Evolutionary conservation across 495 filamentous ascomycete genomes (phyloP).

Genomic region (Trichoderma virens): DNA sequence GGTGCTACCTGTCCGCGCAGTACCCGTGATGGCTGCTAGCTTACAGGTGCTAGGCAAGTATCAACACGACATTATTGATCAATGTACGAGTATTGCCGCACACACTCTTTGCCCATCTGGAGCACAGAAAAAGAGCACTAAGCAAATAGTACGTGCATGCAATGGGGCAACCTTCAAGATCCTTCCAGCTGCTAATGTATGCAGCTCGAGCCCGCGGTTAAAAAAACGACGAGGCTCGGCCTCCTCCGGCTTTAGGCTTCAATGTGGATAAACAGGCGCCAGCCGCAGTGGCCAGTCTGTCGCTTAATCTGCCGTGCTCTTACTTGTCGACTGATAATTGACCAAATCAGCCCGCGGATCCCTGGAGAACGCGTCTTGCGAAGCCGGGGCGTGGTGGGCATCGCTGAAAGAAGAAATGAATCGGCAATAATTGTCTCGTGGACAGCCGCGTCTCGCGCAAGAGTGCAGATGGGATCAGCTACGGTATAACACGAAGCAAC

Average conservation of each 20-base stretch:
- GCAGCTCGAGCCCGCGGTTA: conserved; percentile 5
- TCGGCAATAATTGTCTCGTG: neutral
- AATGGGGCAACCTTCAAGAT: neutral
- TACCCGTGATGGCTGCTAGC: too few relatives aligned
- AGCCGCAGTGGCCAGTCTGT: neutral
- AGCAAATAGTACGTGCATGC: neutral
- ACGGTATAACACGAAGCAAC: neutral
- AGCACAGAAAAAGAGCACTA: too few relatives aligned
- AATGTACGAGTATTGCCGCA: too few relatives aligned
- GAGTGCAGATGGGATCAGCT: neutral
- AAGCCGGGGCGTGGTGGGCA: neutral
- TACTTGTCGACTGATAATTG: conserved; percentile 3
- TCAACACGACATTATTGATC: too few relatives aligned
- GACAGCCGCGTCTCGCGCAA: conserved; percentile 4
- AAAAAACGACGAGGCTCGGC: neutral
- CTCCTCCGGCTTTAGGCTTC: neutral
- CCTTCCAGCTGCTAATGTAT: neutral
- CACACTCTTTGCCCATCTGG: too few relatives aligned
- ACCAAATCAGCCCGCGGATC: neutral
- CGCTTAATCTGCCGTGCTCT: neutral
- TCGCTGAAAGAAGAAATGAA: neutral
- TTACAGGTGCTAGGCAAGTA: too few relatives aligned
- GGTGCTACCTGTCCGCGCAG: too few relatives aligned
- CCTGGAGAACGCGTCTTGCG: neutral
- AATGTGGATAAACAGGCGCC: neutral